phyloP scores from a whole-genome alignment of 306 rosid genomes.

The Vigna radiata region DNA sequence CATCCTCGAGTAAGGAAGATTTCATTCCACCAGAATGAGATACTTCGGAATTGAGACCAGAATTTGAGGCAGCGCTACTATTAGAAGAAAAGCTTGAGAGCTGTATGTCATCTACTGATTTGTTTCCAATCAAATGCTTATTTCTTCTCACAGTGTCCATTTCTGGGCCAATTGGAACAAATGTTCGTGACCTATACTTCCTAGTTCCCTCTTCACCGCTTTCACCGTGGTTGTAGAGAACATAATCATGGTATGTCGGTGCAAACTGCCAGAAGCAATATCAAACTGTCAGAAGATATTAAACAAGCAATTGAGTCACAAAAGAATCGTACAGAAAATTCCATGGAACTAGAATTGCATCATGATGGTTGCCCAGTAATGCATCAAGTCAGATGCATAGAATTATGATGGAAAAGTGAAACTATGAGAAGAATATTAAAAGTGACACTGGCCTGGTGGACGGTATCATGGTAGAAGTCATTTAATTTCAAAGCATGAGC shows the following conservation, averaged over 20 bases:
- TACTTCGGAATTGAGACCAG: conserved; percentile 44
- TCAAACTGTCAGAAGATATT: conserved; percentile 35
- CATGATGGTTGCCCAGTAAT: conserved; percentile 4
- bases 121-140: conserved; percentile 69
- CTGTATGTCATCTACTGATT: conserved; percentile 70
- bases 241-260: conserved; percentile 94
- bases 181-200: conserved; percentile 87
- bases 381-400: conserved; percentile 9
- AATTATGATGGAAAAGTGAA: neutral
- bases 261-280: conserved; percentile 70
- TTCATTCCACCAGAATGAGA: conserved; percentile 53
- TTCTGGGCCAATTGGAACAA: conserved; percentile 92
- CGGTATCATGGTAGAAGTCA: conserved; percentile 91
- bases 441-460: conserved; percentile 74
- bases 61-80: conserved; percentile 54
- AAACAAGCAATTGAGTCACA: conserved; percentile 21
- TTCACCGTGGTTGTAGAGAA: conserved; percentile 82
- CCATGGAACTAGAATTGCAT: conserved; percentile 6
- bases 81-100: conserved; percentile 70
- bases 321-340: conserved; percentile 5
- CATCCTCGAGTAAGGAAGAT: conserved; percentile 78
- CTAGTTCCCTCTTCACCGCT: conserved; percentile 75
- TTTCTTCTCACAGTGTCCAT: conserved; percentile 90
- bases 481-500: conserved; percentile 80
- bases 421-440: neutral